phyloP scores from a whole-genome alignment of 176 grass and related monocot species.

The Oryza glaberrima region DNA sequence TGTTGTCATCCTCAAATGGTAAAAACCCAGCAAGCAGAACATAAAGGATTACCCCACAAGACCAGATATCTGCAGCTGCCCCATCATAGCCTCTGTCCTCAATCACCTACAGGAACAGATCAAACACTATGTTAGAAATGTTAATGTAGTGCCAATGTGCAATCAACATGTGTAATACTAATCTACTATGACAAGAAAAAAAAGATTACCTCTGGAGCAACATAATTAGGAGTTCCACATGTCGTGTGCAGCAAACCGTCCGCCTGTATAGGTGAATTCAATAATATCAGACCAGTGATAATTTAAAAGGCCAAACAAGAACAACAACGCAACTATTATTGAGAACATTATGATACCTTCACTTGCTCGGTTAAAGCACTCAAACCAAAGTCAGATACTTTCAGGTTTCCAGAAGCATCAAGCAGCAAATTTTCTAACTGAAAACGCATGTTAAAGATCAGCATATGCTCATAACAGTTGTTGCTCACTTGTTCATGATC shows the following conservation, averaged over 20 bases:
- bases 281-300: slow-evolving; percentile 14
- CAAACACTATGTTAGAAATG: slow-evolving; percentile 30
- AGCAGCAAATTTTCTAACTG: slow-evolving; percentile 99
- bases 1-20: slow-evolving; percentile 94
- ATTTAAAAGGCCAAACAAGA: slow-evolving; percentile 30
- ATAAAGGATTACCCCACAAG: slow-evolving; percentile 96
- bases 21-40: slow-evolving; percentile 89
- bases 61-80: slow-evolving; percentile 94
- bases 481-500: slow-evolving; percentile 10
- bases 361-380: slow-evolving; percentile 95
- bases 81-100: slow-evolving; percentile 98
- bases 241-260: slow-evolving; percentile 97
- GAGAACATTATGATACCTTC: slow-evolving; percentile 57
- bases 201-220: slow-evolving; percentile 85
- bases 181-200: background rate
- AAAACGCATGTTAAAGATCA: slow-evolving; percentile 40
- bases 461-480: slow-evolving; percentile 29
- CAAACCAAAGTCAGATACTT: slow-evolving; percentile 97
- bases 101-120: slow-evolving; percentile 64
- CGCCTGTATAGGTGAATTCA: slow-evolving; percentile 48
- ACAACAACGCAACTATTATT: background rate
- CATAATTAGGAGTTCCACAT: slow-evolving; percentile 98
- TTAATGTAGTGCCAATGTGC: background rate
- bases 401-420: slow-evolving; percentile 84
- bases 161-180: background rate